Evolutionary conservation across 2,329 filamentous ascomycete genomes (phyloP), one percentile per base, ranked within the genome.

Genomic region (Stachybotrys chartarum): DNA sequence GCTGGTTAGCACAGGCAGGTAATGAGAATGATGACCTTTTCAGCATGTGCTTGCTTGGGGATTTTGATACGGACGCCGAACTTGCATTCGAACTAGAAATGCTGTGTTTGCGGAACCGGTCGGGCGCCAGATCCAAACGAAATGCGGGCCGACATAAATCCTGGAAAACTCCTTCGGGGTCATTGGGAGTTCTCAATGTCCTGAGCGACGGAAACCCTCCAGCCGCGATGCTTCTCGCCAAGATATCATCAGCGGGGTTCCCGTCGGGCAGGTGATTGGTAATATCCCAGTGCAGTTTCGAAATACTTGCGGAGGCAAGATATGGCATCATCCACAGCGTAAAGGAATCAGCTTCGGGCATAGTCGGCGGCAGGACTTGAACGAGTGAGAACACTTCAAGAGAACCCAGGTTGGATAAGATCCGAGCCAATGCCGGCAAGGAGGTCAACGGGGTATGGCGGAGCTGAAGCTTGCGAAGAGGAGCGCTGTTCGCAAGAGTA

Each of bases 101-200:
- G n/a, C 62, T 59, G 2, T 57, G 45, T 17, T 50, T 30, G 18
- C 71, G 72, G 64, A 76, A 78, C 24, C 76, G 75, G 58, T 84
- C 80, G 10, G 69, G 70, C 1, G 78, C 74, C 24, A 80, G 71
- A 46, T 83, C 77, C 18, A 82, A 73, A 32, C 76, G 75, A 32
- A 80, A 79, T 5, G 78, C 72, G 1, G 87, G 87, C 48, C 78
- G 79, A 68, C 88, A 92, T 1, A 91, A 76, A 1, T 75, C 71
- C 69, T 92, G 88, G 58, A 91, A 83, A 7, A 81, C 61, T 30
- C 87, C 88, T 6, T 88, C 81, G 1, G 86, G 80, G 60, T 92
- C 88, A 56, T 83, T 83, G 1, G 87, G 88, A 0, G 83, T 76
- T 54, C 88, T 82, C 17, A 91, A 70, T 1, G 66, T 72, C 10